Evolutionary conservation across 495 filamentous ascomycete species (phyloP).

Genomic region (Aspergillus kassunensis): DNA sequence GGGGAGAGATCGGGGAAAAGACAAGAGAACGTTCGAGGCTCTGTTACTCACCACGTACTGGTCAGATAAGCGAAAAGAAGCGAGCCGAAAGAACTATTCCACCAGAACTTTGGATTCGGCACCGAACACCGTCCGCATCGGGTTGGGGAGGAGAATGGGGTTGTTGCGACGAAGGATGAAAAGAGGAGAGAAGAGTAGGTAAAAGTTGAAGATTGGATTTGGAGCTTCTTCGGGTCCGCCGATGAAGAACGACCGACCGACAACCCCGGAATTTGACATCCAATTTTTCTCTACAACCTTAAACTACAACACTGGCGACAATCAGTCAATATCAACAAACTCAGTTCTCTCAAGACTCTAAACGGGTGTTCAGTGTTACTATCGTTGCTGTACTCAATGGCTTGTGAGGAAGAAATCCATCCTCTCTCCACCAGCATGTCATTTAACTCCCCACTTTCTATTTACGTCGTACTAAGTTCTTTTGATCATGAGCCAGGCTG

Average conservation of each 20-base stretch:
- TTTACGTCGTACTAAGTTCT: too few relatives aligned
- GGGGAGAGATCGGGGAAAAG: conserved; percentile 15
- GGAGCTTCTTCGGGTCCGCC: conserved; percentile 16
- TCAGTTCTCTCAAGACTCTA: too few relatives aligned
- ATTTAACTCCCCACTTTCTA: too few relatives aligned
- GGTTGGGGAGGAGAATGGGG: conserved; percentile 11
- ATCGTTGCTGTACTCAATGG: too few relatives aligned
- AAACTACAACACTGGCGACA: too few relatives aligned
- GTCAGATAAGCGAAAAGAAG: conserved; percentile 30
- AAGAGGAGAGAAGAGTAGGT: conserved; percentile 7
- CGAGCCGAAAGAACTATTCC: conserved; percentile 27
- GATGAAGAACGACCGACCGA: conserved; percentile 11
- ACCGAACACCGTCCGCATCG: conserved; percentile 21
- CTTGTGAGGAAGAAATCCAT: too few relatives aligned
- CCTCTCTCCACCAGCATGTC: too few relatives aligned
- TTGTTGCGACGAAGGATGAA: conserved; percentile 19
- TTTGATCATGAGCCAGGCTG: too few relatives aligned
- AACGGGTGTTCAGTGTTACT: too few relatives aligned
- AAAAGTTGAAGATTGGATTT: conserved; percentile 7
- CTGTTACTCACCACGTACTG: conserved; percentile 29
- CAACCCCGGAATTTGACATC: conserved; percentile 15
- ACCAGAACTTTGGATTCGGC: conserved; percentile 23
- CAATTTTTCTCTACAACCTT: neutral
- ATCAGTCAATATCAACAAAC: too few relatives aligned
- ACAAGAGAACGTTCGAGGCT: conserved; percentile 19